These are phyloP conservation scores for Phanerochaete carnosa DNA, from an alignment of 768 basidiomycete genomes.

Conservation along the genomic window DNA sequence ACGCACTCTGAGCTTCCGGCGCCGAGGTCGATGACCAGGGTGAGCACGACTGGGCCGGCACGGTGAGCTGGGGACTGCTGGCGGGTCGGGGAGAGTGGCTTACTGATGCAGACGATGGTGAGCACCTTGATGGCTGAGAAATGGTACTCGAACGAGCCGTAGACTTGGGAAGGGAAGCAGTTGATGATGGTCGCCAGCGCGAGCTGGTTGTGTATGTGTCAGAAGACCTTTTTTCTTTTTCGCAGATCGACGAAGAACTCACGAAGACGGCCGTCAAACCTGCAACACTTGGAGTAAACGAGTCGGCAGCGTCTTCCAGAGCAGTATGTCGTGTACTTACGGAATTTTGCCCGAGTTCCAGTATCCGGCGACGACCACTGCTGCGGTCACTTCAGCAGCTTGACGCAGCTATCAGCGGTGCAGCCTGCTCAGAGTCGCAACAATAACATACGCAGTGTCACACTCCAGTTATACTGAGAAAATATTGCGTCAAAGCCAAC, in stretches of 20 bases:
- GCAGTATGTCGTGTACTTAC: background rate
- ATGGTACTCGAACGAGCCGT: slow-evolving; percentile 30
- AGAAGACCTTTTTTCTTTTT: background rate
- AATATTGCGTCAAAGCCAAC: slow-evolving; percentile 17
- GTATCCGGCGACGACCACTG: slow-evolving; percentile 45
- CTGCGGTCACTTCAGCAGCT: slow-evolving; percentile 52
- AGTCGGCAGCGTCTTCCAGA: background rate
- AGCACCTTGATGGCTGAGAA: slow-evolving; percentile 29
- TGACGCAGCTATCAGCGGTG: background rate
- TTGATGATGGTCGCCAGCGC: slow-evolving; percentile 19
- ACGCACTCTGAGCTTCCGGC: slow-evolving; percentile 15
- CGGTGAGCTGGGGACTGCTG: background rate
- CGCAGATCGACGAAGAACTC: background rate
- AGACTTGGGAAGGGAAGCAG: slow-evolving; percentile 23
- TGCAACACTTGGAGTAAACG: background rate
- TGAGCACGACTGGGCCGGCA: slow-evolving; percentile 16
- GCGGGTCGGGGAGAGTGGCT: slow-evolving; percentile 17
- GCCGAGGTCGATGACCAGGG: slow-evolving; percentile 23
- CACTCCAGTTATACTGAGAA: slow-evolving; percentile 24
- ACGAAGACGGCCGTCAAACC: slow-evolving; percentile 9
- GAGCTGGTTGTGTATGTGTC: slow-evolving; percentile 21
- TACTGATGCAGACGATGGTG: slow-evolving; percentile 28
- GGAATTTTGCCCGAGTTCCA: slow-evolving; percentile 30
- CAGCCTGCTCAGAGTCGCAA: background rate
- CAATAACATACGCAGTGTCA: slow-evolving; percentile 22